Conservation (phyloP, 1,139 yeast genomes). For the Zygosaccharomyces pseudobailii region DNA sequence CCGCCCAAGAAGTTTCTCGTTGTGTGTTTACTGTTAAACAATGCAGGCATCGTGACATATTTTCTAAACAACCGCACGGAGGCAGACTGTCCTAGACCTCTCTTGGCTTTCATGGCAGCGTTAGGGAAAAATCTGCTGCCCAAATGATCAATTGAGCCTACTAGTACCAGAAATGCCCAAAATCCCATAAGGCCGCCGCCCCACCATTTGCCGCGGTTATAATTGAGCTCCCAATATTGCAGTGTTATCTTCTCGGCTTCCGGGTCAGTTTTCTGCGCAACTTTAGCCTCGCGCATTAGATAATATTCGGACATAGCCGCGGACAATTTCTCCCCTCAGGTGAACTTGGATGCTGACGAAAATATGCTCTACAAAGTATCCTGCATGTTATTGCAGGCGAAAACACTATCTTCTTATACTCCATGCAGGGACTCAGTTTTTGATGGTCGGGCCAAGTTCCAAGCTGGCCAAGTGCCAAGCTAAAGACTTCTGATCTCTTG, state of each 20-base stretch:
- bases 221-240: not conserved
- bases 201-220: constrained; percentile 38
- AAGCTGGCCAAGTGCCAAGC: not conserved
- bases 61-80: constrained; percentile 41
- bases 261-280: not conserved
- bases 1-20: constrained; percentile 8
- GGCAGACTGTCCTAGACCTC: constrained; percentile 28
- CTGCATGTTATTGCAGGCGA: not conserved
- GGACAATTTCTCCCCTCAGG: not conserved
- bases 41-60: constrained; percentile 44
- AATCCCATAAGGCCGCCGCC: constrained; percentile 47
- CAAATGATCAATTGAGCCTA: constrained; percentile 40
- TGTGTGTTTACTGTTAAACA: constrained; percentile 33
- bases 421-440: not conserved
- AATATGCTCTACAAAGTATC: too few relatives aligned
- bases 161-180: constrained; percentile 44
- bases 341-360: not conserved
- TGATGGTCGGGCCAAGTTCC: too few relatives aligned
- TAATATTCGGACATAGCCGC: not conserved
- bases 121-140: constrained; percentile 11
- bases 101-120: constrained; percentile 2
- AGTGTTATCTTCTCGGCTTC: not conserved
- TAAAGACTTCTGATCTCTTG: not conserved
- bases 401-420: not conserved
- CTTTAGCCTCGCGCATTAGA: not conserved